Percentiles rank a stretch among this genome's conserved stretches.
These are phyloP conservation scores for Ophiostoma quercus DNA, from an alignment of 2,329 filamentous ascomycete genomes.

Conservation along the genomic window DNA sequence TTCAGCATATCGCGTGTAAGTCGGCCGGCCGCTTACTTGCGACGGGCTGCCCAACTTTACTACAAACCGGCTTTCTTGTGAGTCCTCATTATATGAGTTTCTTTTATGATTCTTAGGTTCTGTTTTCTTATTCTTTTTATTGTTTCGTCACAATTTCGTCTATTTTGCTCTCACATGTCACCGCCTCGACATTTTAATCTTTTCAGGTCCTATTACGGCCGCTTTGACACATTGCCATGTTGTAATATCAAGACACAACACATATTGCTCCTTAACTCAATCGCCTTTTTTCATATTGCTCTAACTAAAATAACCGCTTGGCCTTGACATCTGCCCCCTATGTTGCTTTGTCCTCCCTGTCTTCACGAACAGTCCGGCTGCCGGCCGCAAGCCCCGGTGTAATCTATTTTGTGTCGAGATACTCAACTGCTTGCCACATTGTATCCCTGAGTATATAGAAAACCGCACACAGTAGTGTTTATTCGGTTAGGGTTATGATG, in stretches of 20 bases:
- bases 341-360: background rate
- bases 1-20: background rate
- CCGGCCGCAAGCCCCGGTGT: background rate
- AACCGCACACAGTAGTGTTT: background rate
- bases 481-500: background rate
- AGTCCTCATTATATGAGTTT: background rate
- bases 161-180: background rate
- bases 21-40: background rate
- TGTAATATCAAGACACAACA: background rate
- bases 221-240: background rate
- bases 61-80: background rate
- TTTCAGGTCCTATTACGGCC: background rate
- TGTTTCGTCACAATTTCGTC: background rate
- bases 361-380: background rate
- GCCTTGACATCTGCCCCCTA: background rate
- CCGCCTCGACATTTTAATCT: background rate
- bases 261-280: background rate
- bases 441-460: background rate
- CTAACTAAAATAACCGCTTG: background rate
- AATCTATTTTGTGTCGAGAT: background rate
- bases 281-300: background rate
- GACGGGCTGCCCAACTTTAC: background rate
- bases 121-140: constrained; percentile 1
- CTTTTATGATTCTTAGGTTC: background rate
- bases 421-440: background rate